Percentiles rank a stretch among this genome's conserved stretches.
Conservation (phyloP, 148 eudicot genomes). For the Pharnaceum exiguum region DNA sequence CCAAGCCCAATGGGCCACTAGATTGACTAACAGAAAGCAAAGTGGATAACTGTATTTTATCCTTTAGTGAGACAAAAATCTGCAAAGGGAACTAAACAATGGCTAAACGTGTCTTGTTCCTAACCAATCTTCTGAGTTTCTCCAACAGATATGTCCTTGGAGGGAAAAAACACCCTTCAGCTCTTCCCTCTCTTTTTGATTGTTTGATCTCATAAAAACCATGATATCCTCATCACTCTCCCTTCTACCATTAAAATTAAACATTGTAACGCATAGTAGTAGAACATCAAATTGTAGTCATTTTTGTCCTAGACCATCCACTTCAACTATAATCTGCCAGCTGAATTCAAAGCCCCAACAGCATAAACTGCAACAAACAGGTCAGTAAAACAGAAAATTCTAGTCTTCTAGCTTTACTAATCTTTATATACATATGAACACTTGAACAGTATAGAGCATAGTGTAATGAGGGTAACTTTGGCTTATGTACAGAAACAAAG, state of each 20-base stretch:
- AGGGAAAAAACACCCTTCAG: not conserved
- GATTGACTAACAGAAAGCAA: no score
- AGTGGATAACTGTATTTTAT: no score
- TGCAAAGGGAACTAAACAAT: not conserved
- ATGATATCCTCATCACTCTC: constrained; percentile 65
- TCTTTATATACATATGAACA: not conserved
- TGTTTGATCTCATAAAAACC: not conserved
- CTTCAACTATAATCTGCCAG: constrained; percentile 28
- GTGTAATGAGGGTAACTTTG: not conserved
- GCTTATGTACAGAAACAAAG: constrained; percentile 33
- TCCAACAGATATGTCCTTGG: constrained; percentile 15
- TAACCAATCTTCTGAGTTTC: constrained; percentile 21
- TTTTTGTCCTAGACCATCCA: not conserved
- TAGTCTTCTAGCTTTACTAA: not conserved
- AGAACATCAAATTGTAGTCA: constrained; percentile 10
- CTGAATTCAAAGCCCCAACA: constrained; percentile 18
- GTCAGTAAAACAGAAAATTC: constrained; percentile 22
- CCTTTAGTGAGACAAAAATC: not conserved
- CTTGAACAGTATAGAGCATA: not conserved
- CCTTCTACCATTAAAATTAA: constrained; percentile 39
- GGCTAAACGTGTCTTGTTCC: constrained; percentile 25
- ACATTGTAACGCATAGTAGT: constrained; percentile 1
- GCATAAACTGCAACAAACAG: constrained; percentile 4
- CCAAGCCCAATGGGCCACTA: no score
- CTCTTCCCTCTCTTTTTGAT: not conserved